Conservation (phyloP, 371 early-diverging fungal species). For the Saksenaea oblongispora region DNA sequence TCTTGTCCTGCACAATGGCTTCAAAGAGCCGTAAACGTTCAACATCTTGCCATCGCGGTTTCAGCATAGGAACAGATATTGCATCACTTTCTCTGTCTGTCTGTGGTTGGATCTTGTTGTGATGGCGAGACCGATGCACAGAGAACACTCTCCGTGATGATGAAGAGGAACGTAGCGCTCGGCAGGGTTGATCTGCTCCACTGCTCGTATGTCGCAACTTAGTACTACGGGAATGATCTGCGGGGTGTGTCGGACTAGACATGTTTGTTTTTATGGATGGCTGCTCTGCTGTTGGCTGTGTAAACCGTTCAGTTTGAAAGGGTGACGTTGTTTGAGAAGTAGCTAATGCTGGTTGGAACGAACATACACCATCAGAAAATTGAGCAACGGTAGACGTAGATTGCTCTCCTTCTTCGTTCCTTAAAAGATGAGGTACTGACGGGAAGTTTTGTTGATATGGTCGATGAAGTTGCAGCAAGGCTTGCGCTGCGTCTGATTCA, state of each 20-base stretch:
- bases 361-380: background rate
- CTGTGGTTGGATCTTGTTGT: background rate
- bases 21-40: constrained; percentile 22
- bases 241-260: background rate
- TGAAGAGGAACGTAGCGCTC: background rate
- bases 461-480: background rate
- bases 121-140: background rate
- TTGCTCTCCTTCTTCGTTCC: background rate
- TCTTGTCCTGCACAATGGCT: constrained; percentile 32
- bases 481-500: background rate
- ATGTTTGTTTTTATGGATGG: background rate
- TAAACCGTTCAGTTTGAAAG: background rate
- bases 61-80: background rate
- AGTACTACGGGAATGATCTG: background rate
- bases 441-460: background rate
- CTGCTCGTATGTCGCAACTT: background rate
- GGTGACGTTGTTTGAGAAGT: background rate
- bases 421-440: background rate
- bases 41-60: constrained; percentile 35
- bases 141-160: background rate
- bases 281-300: background rate
- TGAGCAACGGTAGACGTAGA: background rate
- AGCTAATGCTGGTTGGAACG: background rate
- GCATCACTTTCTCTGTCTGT: background rate
- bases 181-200: background rate